Evolutionary conservation across 164 flowering plant species (phyloP).

Genomic region (Macadamia tetraphylla): DNA sequence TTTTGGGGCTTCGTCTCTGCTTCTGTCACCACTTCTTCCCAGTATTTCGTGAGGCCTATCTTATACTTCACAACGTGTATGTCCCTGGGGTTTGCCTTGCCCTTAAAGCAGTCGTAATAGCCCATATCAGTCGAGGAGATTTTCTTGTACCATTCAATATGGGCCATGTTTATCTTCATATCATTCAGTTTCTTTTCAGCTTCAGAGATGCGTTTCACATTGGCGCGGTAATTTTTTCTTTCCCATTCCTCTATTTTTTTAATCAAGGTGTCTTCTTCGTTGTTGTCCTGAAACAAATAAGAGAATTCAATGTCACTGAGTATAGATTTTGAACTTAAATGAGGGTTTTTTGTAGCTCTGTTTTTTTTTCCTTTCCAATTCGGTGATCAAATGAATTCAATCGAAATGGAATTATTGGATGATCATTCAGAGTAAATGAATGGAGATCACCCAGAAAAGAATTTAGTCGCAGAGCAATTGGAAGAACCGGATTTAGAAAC

Average conservation of each 20-base stretch:
- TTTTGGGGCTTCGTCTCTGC: constrained; percentile 33
- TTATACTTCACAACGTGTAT: constrained; percentile 7
- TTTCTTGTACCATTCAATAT: constrained; percentile 50
- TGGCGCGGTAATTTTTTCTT: neutral
- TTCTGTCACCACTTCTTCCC: constrained; percentile 29
- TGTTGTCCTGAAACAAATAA: neutral
- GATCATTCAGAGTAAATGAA: too few relatives aligned
- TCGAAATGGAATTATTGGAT: too few relatives aligned
- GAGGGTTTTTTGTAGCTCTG: too few relatives aligned
- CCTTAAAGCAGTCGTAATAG: constrained; percentile 44
- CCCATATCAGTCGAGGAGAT: constrained; percentile 12
- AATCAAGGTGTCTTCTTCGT: neutral
- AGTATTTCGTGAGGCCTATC: constrained; percentile 26
- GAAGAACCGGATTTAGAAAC: too few relatives aligned
- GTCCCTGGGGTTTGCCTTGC: neutral
- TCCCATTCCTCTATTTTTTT: constrained; percentile 11
- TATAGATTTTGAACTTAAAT: too few relatives aligned
- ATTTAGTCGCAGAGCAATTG: too few relatives aligned
- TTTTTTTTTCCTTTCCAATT: too few relatives aligned
- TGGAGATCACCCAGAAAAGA: too few relatives aligned
- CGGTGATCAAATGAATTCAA: too few relatives aligned
- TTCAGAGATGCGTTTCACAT: constrained; percentile 7
- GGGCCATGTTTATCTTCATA: constrained; percentile 26
- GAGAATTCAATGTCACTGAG: too few relatives aligned
- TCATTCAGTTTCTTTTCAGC: constrained; percentile 22